Base-by-base conservation (phyloP, 2,329 filamentous ascomycete species). In the Alternaria angustiovoidea region DNA sequence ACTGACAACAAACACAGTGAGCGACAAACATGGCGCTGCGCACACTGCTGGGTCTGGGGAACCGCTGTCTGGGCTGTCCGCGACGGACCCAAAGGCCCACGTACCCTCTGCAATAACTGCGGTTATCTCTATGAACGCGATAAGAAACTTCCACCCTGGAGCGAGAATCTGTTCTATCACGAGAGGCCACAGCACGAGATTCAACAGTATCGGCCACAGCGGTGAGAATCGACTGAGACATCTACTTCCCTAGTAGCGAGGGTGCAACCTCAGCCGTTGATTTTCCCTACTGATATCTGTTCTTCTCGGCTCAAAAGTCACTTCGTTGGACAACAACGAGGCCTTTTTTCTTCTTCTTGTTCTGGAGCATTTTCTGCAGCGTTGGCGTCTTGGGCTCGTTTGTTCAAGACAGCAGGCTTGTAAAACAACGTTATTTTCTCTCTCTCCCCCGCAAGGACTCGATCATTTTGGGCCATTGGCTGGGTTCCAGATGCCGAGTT, bases 31-130 rank as follows among this genome's bases (percentile, higher is more conserved):
- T 99, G 95, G 95, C 87, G 92, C 63, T 99, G 95, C 80, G 84
- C 84, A 44, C 94, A 98, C 79, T 99, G 95, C 78, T 85, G 86
- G 61, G 88, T 97, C 34, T 94, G 91, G 88, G 95, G 94, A 16
- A 90, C 90, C 49, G 91, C 93, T 28, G 93, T 97, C 8, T 99
- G 95, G 95, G 94, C 92, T 49, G 94, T 98, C 3, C 86, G 95
- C 70, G 94, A 98, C 80, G 95, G 95, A 24, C 95, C 95, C 14
- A 84, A 87, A 55, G 94, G 94, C 55, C 87, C 91, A 65, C 90
- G 92, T 80, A 91, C 92, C 30, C 87, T 98, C 4, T 98, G 94
- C 82, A 91, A 94, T 79, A 97, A 96, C 77, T 98, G 94, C 77
- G 94, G 93, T 57, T 89, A 94, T 69, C 81, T 94, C 20, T 97